Evolutionary conservation across 805 yeast species (phyloP).

Genomic region (Wickerhamomyces subpelliculosus): DNA sequence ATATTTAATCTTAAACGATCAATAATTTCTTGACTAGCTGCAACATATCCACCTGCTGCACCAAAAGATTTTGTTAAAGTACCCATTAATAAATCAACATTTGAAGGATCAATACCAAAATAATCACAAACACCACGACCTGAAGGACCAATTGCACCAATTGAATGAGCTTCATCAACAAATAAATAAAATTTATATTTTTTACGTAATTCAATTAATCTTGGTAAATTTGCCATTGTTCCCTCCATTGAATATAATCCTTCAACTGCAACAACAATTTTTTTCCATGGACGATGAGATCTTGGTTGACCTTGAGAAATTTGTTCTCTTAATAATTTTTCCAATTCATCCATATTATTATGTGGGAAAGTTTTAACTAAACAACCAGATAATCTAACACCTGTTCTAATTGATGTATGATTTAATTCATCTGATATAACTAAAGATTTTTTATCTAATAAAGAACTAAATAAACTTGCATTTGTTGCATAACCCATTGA

Average conservation of each 20-base stretch:
- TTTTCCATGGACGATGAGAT: constrained; percentile 94
- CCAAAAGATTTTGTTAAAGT: constrained; percentile 97
- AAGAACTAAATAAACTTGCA: constrained; percentile 75
- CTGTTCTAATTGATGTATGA: constrained; percentile 94
- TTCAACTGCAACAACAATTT: constrained; percentile 79
- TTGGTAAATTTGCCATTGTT: constrained; percentile 77
- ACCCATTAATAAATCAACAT: constrained; percentile 90
- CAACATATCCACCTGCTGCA: constrained; percentile 96
- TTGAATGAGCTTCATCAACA: constrained; percentile 97
- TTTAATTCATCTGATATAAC: constrained; percentile 92
- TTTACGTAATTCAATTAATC: constrained; percentile 60
- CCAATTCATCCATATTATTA: constrained; percentile 79
- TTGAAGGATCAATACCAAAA: constrained; percentile 69
- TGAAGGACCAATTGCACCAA: constrained; percentile 95
- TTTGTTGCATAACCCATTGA: constrained; percentile 97
- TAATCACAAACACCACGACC: constrained; percentile 97
- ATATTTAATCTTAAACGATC: constrained; percentile 70
- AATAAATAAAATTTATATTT: constrained; percentile 86
- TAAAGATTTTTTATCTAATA: constrained; percentile 81
- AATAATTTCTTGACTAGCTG: constrained; percentile 64
- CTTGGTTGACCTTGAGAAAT: constrained; percentile 94
- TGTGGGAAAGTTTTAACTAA: constrained; percentile 88
- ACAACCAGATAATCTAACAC: constrained; percentile 89
- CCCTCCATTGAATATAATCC: constrained; percentile 95
- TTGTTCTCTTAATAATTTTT: constrained; percentile 69